These are phyloP conservation scores for Cyclostephanos invisitatus DNA, from an alignment of 108 stramenopile species.

Conservation along the genomic window DNA sequence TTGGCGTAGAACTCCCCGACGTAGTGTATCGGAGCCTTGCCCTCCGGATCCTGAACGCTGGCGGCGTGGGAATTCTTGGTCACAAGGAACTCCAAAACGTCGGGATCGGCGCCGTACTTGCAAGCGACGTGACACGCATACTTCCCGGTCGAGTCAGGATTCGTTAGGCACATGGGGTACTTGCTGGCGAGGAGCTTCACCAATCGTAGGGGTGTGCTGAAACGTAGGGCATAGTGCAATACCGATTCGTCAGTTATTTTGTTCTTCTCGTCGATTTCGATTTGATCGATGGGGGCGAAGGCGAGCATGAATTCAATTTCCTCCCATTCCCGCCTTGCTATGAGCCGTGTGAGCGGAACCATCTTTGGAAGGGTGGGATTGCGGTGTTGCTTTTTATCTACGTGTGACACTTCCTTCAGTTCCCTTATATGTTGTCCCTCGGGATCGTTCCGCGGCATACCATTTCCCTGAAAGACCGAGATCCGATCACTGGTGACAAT, in stretches of 20 bases:
- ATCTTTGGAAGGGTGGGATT: not conserved
- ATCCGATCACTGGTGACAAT: no score
- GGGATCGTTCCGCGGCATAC: no score
- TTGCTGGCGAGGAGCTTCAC: conserved; percentile 20
- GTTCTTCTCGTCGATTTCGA: conserved; percentile 30
- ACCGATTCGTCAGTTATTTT: conserved; percentile 26
- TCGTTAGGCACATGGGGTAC: conserved; percentile 28
- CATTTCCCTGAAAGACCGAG: no score
- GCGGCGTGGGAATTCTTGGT: conserved; percentile 35
- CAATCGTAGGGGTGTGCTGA: conserved; percentile 24
- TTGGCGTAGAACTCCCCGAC: conserved; percentile 40
- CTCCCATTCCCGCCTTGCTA: conserved; percentile 23
- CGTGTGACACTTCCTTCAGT: no score
- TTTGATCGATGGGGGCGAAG: conserved; percentile 10
- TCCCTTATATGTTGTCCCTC: no score
- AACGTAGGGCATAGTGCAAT: conserved; percentile 37
- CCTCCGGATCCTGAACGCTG: conserved; percentile 31
- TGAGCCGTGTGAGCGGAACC: conserved; percentile 11
- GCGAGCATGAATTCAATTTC: conserved; percentile 23
- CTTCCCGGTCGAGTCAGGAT: conserved; percentile 35
- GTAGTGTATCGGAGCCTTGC: conserved; percentile 55
- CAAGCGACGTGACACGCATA: conserved; percentile 45
- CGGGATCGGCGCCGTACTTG: conserved; percentile 42
- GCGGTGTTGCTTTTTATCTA: not conserved
- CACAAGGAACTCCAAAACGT: conserved; percentile 36